phyloP scores from a whole-genome alignment of 2,329 filamentous ascomycete species.

The Aspergillus japonicus region DNA sequence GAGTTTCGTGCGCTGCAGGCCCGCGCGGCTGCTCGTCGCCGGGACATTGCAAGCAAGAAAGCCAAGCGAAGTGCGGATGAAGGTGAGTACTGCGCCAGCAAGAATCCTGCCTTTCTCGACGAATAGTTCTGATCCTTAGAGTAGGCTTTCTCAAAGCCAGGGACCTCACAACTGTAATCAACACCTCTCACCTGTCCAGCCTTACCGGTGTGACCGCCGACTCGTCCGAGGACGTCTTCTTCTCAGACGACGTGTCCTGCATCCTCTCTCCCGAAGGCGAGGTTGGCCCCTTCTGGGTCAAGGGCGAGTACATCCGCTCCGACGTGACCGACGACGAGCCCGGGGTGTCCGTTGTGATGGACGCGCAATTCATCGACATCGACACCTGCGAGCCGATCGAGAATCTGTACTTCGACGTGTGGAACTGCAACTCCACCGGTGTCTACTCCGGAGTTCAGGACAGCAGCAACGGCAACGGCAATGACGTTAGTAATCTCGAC shows the following conservation, averaged over 20 bases:
- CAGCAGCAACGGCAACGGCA: constrained; percentile 31
- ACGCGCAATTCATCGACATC: constrained; percentile 42
- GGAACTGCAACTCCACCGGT: constrained; percentile 38
- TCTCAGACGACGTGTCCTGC: background rate
- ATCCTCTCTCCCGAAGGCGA: constrained; percentile 52
- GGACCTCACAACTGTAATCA: background rate
- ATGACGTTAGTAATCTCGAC: constrained; percentile 29
- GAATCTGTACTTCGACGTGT: constrained; percentile 37
- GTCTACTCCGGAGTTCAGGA: constrained; percentile 31
- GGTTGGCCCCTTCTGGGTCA: constrained; percentile 48
- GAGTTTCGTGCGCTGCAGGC: too few species aligned
- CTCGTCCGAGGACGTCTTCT: background rate
- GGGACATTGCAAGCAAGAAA: too few species aligned
- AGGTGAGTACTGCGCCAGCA: too few species aligned
- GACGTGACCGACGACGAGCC: constrained; percentile 37
- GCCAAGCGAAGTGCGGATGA: too few species aligned
- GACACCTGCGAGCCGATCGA: constrained; percentile 41
- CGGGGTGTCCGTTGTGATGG: constrained; percentile 40
- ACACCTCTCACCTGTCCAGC: background rate
- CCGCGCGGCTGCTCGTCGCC: too few species aligned
- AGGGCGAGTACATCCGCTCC: constrained; percentile 39
- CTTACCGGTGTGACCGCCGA: background rate
- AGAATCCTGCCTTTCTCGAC: too few species aligned
- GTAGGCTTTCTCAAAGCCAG: background rate
- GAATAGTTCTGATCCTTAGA: too few species aligned